These are phyloP conservation scores for Starmerella lactis-condensi DNA, from an alignment of 805 yeast species.

Conservation along the genomic window DNA sequence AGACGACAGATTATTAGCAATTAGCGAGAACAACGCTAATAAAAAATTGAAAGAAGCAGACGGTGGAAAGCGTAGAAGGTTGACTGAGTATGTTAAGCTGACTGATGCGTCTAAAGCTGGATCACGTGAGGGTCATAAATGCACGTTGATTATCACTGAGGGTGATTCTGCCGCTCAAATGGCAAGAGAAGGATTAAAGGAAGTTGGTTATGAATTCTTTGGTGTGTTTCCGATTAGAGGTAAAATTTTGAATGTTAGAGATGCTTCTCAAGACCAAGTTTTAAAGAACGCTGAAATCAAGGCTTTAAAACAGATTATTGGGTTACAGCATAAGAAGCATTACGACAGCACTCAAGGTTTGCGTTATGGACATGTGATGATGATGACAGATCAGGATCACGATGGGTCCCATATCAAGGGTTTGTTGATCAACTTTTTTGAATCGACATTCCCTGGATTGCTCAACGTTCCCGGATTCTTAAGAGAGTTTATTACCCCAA, in stretches of 20 bases:
- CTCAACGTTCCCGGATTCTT: slow-evolving; percentile 79
- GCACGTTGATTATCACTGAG: slow-evolving; percentile 86
- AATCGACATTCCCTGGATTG: slow-evolving; percentile 84
- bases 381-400: slow-evolving; percentile 99
- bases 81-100: slow-evolving; percentile 73
- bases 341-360: slow-evolving; percentile 57
- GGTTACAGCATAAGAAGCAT: slow-evolving; percentile 76
- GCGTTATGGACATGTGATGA: slow-evolving; percentile 93
- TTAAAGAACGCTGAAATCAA: slow-evolving; percentile 85
- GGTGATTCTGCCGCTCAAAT: slow-evolving; percentile 89
- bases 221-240: slow-evolving; percentile 95
- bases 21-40: slow-evolving; percentile 77
- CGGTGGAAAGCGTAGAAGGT: slow-evolving; percentile 52
- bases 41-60: slow-evolving; percentile 74
- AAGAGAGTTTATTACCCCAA: slow-evolving; percentile 88
- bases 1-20: slow-evolving; percentile 48
- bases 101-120: slow-evolving; percentile 97
- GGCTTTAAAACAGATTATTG: slow-evolving; percentile 87
- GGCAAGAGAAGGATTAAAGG: slow-evolving; percentile 85
- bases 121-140: slow-evolving; percentile 73
- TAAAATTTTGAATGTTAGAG: slow-evolving; percentile 85
- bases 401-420: slow-evolving; percentile 98
- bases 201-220: slow-evolving; percentile 84
- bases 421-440: slow-evolving; percentile 76
- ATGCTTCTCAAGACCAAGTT: slow-evolving; percentile 90